Evolutionary conservation across 192 early-diverging fungal genomes (phyloP).

Genomic region (Cladochytrium replicatum): DNA sequence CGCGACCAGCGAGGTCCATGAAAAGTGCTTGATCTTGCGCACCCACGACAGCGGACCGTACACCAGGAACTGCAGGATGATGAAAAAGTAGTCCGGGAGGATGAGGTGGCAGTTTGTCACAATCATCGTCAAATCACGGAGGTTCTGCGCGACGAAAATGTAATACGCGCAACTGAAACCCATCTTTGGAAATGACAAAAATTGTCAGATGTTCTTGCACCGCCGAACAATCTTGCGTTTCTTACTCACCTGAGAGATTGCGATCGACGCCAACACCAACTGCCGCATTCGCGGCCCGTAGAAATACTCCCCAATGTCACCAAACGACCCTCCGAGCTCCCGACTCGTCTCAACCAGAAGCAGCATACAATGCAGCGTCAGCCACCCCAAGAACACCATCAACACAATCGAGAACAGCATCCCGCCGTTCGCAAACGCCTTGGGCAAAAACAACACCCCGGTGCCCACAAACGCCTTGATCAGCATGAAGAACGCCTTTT

Average conservation of each 20-base stretch:
- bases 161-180: slow-evolving; percentile 84
- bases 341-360: slow-evolving; percentile 37
- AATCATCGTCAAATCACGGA: slow-evolving; percentile 57
- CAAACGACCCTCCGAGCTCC: slow-evolving; percentile 39
- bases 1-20: slow-evolving; percentile 74
- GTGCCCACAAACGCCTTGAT: slow-evolving; percentile 56
- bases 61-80: slow-evolving; percentile 62
- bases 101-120: slow-evolving; percentile 52
- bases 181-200: slow-evolving; percentile 56
- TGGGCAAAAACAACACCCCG: slow-evolving; percentile 49
- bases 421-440: slow-evolving; percentile 48
- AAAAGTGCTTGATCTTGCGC: slow-evolving; percentile 82
- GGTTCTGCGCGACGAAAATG: slow-evolving; percentile 82
- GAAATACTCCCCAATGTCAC: slow-evolving; percentile 41
- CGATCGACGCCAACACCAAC: slow-evolving; percentile 37
- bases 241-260: slow-evolving; percentile 37
- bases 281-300: slow-evolving; percentile 33
- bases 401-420: slow-evolving; percentile 32
- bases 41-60: slow-evolving; percentile 83
- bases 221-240: too few species aligned
- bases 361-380: slow-evolving; percentile 44
- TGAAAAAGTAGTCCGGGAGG: slow-evolving; percentile 59
- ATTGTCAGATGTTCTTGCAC: too few species aligned
- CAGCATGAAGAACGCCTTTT: slow-evolving; percentile 48
- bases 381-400: slow-evolving; percentile 34